These are phyloP conservation scores for Naumovozyma castellii DNA, from an alignment of 805 yeast genomes.

Conservation along the genomic window DNA sequence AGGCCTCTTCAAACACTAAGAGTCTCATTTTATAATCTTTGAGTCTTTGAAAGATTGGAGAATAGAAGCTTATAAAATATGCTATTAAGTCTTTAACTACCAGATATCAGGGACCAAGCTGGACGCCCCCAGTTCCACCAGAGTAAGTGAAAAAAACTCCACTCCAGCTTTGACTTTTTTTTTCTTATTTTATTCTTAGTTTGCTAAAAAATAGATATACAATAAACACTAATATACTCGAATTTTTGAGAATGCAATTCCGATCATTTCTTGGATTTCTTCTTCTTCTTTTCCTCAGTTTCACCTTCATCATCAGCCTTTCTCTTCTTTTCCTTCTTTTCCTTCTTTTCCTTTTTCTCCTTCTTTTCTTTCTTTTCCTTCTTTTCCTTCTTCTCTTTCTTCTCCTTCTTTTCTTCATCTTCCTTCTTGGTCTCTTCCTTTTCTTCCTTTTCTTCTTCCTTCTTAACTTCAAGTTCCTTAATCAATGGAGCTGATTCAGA, in stretches of 20 bases:
- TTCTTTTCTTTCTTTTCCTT: slow-evolving; percentile 42
- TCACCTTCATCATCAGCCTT: slow-evolving; percentile 28
- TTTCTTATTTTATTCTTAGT: not conserved
- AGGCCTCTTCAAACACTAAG: no score
- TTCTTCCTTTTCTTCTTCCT: slow-evolving; percentile 37
- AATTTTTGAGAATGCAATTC: not conserved
- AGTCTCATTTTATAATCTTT: no score
- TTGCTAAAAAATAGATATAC: slow-evolving; percentile 1
- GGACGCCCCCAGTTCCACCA: no score
- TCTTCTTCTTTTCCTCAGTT: slow-evolving; percentile 30
- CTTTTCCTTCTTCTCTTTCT: slow-evolving; percentile 47
- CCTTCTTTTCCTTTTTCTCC: slow-evolving; percentile 31
- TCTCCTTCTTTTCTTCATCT: slow-evolving; percentile 47
- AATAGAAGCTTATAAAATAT: no score
- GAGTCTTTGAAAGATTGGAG: no score
- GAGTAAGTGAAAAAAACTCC: not conserved
- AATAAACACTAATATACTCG: not conserved
- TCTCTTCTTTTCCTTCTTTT: slow-evolving; percentile 32
- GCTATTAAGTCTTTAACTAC: no score
- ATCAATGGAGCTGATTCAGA: slow-evolving; percentile 34
- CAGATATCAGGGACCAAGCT: no score
- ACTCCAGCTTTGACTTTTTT: not conserved
- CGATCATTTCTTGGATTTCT: slow-evolving; percentile 35
- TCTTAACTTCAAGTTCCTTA: slow-evolving; percentile 29
- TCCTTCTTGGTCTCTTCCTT: slow-evolving; percentile 44